These are phyloP conservation scores for Kurtzmaniella quercitrusa DNA, from an alignment of 1,139 yeast species.

Conservation along the genomic window DNA sequence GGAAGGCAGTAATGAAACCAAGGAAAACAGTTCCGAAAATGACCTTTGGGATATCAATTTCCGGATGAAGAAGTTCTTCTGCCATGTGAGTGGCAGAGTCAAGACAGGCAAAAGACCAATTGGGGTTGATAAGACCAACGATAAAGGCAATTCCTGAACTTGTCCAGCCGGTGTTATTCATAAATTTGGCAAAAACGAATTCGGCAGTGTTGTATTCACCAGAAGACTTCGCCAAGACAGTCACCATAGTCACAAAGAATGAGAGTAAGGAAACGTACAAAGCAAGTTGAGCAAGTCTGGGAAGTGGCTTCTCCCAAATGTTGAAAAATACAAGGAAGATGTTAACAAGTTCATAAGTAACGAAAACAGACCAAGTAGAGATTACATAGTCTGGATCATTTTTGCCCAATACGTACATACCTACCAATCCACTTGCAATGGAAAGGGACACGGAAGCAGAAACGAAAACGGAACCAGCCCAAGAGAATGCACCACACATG, in stretches of 20 bases:
- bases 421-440: slow-evolving; percentile 29
- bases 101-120: slow-evolving; percentile 42
- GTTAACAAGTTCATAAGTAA: slow-evolving; percentile 41
- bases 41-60: slow-evolving; percentile 38
- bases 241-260: slow-evolving; percentile 31
- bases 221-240: slow-evolving; percentile 34
- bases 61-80: slow-evolving; percentile 36
- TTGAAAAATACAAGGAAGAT: slow-evolving; percentile 30
- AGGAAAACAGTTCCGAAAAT: slow-evolving; percentile 40
- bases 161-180: slow-evolving; percentile 39
- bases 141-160: slow-evolving; percentile 40
- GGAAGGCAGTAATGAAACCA: slow-evolving; percentile 36
- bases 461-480: slow-evolving; percentile 23
- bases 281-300: slow-evolving; percentile 30
- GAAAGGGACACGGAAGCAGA: slow-evolving; percentile 21
- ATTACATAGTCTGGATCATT: slow-evolving; percentile 41
- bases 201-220: slow-evolving; percentile 32
- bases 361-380: slow-evolving; percentile 50
- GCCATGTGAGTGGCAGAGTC: slow-evolving; percentile 43
- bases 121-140: slow-evolving; percentile 40
- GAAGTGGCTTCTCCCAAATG: slow-evolving; percentile 34
- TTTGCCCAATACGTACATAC: slow-evolving; percentile 40
- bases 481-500: slow-evolving; percentile 22
- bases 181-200: slow-evolving; percentile 37
- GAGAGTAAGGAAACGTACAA: slow-evolving; percentile 35